These are phyloP conservation scores for Cercospora citrullina DNA, from an alignment of 2,329 filamentous ascomycete genomes.

Conservation along the genomic window DNA sequence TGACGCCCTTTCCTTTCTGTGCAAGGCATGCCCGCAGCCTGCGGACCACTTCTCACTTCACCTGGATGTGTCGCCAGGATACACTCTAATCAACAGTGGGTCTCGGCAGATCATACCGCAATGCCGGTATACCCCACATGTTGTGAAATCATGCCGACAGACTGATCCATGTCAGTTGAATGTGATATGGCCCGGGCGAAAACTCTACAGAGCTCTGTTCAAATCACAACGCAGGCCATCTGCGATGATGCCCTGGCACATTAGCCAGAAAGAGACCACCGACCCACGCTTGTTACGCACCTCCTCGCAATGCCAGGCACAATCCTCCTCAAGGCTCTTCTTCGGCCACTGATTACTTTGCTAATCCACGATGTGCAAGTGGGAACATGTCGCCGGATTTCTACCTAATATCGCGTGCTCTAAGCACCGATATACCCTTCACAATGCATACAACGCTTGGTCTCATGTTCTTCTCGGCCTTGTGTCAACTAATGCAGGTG, in stretches of 20 bases:
- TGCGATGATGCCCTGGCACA: background rate
- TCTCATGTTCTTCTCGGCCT: background rate
- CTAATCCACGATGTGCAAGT: background rate
- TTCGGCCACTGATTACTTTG: background rate
- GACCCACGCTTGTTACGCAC: background rate
- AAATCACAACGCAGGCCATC: background rate
- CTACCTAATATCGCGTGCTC: background rate
- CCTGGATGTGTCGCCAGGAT: background rate
- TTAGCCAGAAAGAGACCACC: background rate
- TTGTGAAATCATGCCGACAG: background rate
- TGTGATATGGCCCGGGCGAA: background rate
- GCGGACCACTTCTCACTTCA: background rate
- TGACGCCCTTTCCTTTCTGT: background rate
- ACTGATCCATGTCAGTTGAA: background rate
- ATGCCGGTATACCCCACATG: background rate
- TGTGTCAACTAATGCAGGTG: background rate
- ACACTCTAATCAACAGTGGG: background rate
- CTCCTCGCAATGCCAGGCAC: background rate
- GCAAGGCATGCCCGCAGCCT: background rate
- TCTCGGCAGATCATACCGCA: background rate
- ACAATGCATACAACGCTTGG: background rate
- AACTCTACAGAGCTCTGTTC: background rate
- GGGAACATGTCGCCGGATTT: conserved; percentile 1
- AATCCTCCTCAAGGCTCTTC: background rate
- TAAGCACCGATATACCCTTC: background rate